Conservation (phyloP, 1,139 yeast species). For the Pichia sp. region DNA sequence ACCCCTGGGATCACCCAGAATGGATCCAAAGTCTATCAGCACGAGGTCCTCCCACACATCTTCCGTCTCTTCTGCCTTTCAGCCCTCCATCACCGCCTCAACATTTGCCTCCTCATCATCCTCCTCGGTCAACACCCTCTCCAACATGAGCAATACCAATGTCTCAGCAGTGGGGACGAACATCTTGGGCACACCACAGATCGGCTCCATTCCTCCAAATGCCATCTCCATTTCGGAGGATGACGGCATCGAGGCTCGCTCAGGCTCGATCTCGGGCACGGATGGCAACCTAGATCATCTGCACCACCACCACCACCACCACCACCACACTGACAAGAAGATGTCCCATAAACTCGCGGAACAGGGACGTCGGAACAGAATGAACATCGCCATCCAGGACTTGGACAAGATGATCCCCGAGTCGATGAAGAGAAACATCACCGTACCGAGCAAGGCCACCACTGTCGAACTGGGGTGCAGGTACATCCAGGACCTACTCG, state of each 20-base stretch:
- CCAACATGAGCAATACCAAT: neutral
- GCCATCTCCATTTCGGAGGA: neutral
- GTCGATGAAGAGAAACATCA: slow-evolving; percentile 50
- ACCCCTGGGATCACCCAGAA: slow-evolving; percentile 2
- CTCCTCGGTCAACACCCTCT: neutral
- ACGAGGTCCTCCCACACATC: neutral
- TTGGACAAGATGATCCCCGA: slow-evolving; percentile 67
- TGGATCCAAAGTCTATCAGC: slow-evolving; percentile 5
- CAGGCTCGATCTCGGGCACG: neutral
- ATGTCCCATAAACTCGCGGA: slow-evolving; percentile 92
- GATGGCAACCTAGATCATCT: neutral
- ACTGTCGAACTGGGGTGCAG: slow-evolving; percentile 86
- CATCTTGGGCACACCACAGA: slow-evolving; percentile 2
- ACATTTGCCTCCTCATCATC: neutral
- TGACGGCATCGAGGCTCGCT: neutral
- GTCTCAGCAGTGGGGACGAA: slow-evolving; percentile 10
- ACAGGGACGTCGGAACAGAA: slow-evolving; percentile 89
- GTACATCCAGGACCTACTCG: slow-evolving; percentile 54
- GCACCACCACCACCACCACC: slow-evolving; percentile 6
- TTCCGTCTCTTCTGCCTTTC: neutral
- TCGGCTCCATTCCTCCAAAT: neutral
- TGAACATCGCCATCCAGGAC: slow-evolving; percentile 81
- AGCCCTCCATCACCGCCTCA: neutral
- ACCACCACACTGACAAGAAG: slow-evolving; percentile 43
- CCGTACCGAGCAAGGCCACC: slow-evolving; percentile 82